A percentile compares a stretch with the other conserved stretches of the same genome.
Conservation (phyloP, 345 rosid species). For the Brassica incana region DNA sequence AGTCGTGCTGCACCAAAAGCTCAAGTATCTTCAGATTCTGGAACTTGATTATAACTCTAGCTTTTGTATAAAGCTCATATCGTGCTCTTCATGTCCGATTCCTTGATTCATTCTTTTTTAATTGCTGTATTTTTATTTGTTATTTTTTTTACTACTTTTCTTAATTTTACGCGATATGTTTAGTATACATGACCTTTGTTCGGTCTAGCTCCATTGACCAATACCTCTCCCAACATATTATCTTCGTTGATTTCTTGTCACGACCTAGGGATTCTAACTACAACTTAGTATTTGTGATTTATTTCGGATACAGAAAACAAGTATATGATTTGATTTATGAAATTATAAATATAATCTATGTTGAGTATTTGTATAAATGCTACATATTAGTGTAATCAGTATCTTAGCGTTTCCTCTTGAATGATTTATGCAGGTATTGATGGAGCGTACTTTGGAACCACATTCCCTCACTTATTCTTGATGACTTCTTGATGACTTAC, state of each 20-base stretch:
- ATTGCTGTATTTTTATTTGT: too few relatives aligned
- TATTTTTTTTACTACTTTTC: too few relatives aligned
- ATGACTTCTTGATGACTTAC: constrained; percentile 67
- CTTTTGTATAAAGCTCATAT: background rate
- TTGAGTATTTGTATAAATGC: too few relatives aligned
- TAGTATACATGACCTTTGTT: too few relatives aligned
- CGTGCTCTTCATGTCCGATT: constrained; percentile 28
- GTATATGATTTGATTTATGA: too few relatives aligned
- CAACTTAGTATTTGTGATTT: too few relatives aligned
- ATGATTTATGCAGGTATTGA: constrained; percentile 67
- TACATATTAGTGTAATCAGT: constrained; percentile 1
- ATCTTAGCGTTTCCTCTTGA: constrained; percentile 33
- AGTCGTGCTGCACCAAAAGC: background rate
- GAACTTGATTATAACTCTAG: constrained; percentile 5
- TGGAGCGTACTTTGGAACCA: constrained; percentile 94
- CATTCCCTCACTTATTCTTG: constrained; percentile 68
- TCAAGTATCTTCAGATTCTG: background rate
- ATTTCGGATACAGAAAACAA: too few relatives aligned
- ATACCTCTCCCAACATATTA: too few relatives aligned
- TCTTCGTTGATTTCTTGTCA: background rate
- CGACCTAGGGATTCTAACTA: background rate
- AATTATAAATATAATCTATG: too few relatives aligned
- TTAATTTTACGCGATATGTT: too few relatives aligned
- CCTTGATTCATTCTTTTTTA: too few relatives aligned
- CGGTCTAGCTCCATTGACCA: too few relatives aligned